Evolutionary conservation across 805 yeast genomes (phyloP), one percentile per base, ranked within the genome.

Genomic region (Zygosaccharomyces bisporus): DNA sequence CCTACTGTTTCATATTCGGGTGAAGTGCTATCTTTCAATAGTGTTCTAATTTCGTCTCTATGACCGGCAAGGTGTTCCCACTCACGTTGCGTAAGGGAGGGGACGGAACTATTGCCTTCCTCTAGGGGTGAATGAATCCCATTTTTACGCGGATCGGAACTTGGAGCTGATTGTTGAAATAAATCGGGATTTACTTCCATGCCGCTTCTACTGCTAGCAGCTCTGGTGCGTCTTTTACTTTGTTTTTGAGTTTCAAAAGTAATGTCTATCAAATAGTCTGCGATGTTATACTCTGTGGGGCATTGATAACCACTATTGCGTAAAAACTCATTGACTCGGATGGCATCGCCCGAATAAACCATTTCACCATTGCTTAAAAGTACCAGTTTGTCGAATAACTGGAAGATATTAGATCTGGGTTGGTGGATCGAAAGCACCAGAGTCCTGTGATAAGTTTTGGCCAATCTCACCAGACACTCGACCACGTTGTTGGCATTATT

Each of bases 341-440:
- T 68, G 75, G 84, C 83, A n/a, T 79, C 80, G 13, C 99, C 99
- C 0, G 96, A 86, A 60, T 85, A 93, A 2, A 90, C 83, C 62
- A 88, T 69, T 52, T 81, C 80, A 48, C 99, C 98, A 51, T 84
- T 84, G 19, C 96, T 83, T 42, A 93, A 71, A 39, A 93, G 69
- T 1, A 91, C 65, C 39, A 93, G 73, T 55, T 83, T 82, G 60
- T 91, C 96, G 64, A 93, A 93, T 45, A 87, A 68, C 0, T 96
- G 82, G 25, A 93, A 97, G 61, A 93, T 91, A 59, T 93, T 93
- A 45, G 96, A 86, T 58, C 99, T 76, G 8, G 99, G 99, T 62
- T 93, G 99, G 68, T 93, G 99, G 52, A 93, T 93, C 0, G 99
- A 88, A 61, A 93, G 84, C 1, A 93, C 79, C 39, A 93, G 80